These are phyloP conservation scores for Rubroboletus satanas DNA, from an alignment of 768 basidiomycete genomes.

Conservation along the genomic window DNA sequence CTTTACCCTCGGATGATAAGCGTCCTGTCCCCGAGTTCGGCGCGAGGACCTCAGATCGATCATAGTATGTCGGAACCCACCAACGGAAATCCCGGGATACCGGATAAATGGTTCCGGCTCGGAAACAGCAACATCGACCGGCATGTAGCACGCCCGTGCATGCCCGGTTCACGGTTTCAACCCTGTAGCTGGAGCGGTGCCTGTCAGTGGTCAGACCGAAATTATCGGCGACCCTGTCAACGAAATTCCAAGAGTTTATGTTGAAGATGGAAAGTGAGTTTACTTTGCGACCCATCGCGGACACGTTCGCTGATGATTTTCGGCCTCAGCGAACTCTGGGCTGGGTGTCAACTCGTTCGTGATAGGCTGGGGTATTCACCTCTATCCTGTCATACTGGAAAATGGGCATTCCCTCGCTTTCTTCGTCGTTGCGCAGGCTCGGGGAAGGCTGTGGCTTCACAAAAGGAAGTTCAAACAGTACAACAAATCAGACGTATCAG, in stretches of 20 bases:
- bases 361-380: background rate
- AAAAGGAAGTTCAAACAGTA: background rate
- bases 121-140: background rate
- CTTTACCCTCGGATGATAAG: background rate
- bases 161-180: background rate
- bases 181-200: background rate
- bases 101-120: background rate
- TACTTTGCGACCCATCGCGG: background rate
- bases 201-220: background rate
- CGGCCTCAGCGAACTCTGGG: background rate
- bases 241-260: background rate
- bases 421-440: background rate
- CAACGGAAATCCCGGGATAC: background rate
- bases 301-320: background rate
- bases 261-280: background rate
- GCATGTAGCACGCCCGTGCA: background rate
- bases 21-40: background rate
- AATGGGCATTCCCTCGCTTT: background rate
- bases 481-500: conserved; percentile 10
- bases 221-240: background rate
- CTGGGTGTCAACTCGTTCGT: background rate
- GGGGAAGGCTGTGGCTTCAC: background rate
- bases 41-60: background rate
- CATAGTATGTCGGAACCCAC: background rate
- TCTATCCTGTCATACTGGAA: background rate